Conservation (phyloP, 805 yeast species). For the Candida ovalis region DNA sequence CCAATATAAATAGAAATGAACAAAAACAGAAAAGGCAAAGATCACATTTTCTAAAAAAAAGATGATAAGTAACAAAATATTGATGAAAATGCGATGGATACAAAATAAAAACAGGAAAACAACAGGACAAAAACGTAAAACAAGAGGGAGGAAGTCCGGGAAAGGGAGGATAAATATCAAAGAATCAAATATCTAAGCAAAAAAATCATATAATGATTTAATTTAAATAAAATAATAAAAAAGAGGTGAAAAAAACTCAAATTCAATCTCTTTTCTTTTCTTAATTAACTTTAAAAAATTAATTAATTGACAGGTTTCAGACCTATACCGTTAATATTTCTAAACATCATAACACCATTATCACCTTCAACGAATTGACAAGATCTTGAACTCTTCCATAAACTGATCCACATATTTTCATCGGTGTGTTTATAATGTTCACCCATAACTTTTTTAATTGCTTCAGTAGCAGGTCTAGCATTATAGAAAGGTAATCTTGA, state of each 20-base stretch:
- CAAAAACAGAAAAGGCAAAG: not conserved
- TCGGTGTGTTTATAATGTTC: conserved; percentile 62
- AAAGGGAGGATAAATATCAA: too few relatives aligned
- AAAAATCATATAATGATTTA: too few relatives aligned
- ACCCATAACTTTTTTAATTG: conserved; percentile 82
- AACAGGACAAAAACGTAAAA: too few relatives aligned
- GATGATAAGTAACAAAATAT: not conserved
- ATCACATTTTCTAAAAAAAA: not conserved
- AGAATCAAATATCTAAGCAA: too few relatives aligned
- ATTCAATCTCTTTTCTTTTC: not conserved
- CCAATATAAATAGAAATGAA: not conserved
- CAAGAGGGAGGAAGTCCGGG: too few relatives aligned
- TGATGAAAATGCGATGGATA: not conserved
- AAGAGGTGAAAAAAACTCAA: not conserved
- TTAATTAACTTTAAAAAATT: too few relatives aligned
- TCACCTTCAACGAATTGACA: conserved; percentile 76
- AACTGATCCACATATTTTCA: conserved; percentile 69
- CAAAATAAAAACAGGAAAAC: too few relatives aligned
- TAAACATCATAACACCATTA: conserved; percentile 67
- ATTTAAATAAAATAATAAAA: not conserved
- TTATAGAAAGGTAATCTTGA: conserved; percentile 86
- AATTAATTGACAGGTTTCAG: conserved; percentile 18
- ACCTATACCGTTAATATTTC: conserved; percentile 67
- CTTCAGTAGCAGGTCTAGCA: conserved; percentile 75
- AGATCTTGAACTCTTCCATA: conserved; percentile 59